These are phyloP conservation scores for Diplosphaera chodatii DNA, from an alignment of 139 green algal genomes.

Conservation along the genomic window DNA sequence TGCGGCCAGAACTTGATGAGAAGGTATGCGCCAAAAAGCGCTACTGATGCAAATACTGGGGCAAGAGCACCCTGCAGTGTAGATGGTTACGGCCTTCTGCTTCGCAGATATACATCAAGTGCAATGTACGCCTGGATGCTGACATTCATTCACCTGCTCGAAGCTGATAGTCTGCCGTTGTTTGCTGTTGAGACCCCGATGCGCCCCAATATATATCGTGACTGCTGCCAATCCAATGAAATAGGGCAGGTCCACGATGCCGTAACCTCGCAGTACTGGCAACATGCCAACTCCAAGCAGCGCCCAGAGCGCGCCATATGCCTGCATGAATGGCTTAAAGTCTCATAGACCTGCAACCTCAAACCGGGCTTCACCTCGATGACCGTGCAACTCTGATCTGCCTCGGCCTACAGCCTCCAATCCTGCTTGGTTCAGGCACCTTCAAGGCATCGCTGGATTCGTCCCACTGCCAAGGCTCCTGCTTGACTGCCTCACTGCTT, in stretches of 20 bases:
- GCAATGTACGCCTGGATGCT: too few species aligned
- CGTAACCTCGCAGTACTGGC: conserved; percentile 1
- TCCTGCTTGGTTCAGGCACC: too few species aligned
- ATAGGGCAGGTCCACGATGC: conserved; percentile 50
- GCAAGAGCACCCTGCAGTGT: conserved; percentile 52
- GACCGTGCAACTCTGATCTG: too few species aligned
- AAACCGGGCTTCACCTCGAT: too few species aligned
- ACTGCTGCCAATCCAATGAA: conserved; percentile 63
- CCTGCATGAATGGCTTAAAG: background rate
- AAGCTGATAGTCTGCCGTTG: conserved; percentile 60
- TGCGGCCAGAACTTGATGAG: conserved; percentile 70
- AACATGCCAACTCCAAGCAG: conserved; percentile 35
- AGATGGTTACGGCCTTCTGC: too few species aligned
- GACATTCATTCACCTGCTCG: conserved; percentile 48
- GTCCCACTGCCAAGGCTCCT: conserved; percentile 12
- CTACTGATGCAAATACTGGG: conserved; percentile 51
- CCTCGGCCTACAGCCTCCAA: too few species aligned
- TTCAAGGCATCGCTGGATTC: conserved; percentile 1
- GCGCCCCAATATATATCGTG: conserved; percentile 83
- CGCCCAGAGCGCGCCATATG: conserved; percentile 39
- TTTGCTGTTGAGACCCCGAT: conserved; percentile 54
- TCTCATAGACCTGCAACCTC: too few species aligned
- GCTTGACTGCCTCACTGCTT: background rate
- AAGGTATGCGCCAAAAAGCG: conserved; percentile 69
- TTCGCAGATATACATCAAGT: too few species aligned